phyloP scores from a whole-genome alignment of 139 green algal species.

The Chlamydomonas sphaeroides region DNA sequence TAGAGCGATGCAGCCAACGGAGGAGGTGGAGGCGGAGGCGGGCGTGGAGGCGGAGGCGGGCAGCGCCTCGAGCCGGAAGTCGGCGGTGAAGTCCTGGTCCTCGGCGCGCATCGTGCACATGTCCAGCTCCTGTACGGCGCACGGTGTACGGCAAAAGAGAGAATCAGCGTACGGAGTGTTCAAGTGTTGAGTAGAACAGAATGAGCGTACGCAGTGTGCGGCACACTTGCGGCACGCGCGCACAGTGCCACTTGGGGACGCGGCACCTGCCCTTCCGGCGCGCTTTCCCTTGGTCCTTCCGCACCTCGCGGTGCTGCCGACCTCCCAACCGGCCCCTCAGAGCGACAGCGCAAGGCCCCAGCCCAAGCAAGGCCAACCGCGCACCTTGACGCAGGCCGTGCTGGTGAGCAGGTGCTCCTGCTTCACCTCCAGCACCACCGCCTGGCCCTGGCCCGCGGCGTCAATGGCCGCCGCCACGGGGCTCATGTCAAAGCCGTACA shows the following conservation, averaged over 20 bases:
- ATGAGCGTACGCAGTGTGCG: too few species aligned
- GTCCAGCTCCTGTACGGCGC: slow-evolving; percentile 78
- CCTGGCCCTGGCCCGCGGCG: slow-evolving; percentile 45
- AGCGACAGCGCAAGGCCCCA: too few species aligned
- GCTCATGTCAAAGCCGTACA: slow-evolving; percentile 94
- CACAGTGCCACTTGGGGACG: too few species aligned
- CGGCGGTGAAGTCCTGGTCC: slow-evolving; percentile 89
- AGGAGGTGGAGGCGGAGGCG: too few species aligned
- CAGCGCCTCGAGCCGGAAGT: slow-evolving; percentile 68
- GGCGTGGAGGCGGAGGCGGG: background rate
- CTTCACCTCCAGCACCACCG: slow-evolving; percentile 70
- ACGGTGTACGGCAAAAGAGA: too few species aligned
- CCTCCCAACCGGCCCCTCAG: too few species aligned
- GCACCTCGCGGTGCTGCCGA: too few species aligned
- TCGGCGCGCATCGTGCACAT: slow-evolving; percentile 72
- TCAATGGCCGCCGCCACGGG: slow-evolving; percentile 65
- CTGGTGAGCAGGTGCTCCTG: slow-evolving; percentile 62
- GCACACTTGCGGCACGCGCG: too few species aligned
- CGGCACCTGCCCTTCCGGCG: too few species aligned
- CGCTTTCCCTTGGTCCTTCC: too few species aligned
- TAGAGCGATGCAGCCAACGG: slow-evolving; percentile 78
- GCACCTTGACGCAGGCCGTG: slow-evolving; percentile 39
- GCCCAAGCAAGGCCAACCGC: background rate
- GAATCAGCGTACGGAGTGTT: too few species aligned
- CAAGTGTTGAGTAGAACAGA: too few species aligned